Evolutionary conservation across 805 yeast species (phyloP).

Genomic region (Candida hungchunana): DNA sequence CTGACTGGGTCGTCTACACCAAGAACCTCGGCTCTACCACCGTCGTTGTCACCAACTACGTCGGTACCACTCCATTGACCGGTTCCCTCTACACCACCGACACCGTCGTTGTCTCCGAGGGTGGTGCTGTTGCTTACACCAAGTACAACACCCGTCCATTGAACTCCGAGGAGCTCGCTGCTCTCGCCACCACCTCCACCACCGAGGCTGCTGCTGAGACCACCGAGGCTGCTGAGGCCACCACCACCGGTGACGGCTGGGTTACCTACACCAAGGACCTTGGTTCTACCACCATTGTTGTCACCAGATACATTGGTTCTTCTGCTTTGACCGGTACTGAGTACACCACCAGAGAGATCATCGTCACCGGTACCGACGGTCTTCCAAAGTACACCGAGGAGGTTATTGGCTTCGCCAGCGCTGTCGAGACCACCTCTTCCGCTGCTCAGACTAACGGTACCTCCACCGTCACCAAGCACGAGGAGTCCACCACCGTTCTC

Average conservation of each 20-base stretch:
- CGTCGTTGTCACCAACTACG: no score
- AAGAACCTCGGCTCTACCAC: no score
- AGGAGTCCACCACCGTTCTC: slow-evolving; percentile 21
- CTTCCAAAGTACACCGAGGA: background rate
- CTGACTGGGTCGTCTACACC: no score
- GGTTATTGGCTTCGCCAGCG: slow-evolving; percentile 1
- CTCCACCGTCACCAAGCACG: background rate
- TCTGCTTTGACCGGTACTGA: slow-evolving; percentile 2
- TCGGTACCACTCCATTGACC: no score
- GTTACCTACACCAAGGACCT: no score
- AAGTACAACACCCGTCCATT: background rate
- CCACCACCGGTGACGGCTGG: background rate
- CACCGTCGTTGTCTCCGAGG: background rate
- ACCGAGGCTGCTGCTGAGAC: background rate
- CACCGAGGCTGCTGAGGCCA: background rate
- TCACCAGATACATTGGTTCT: slow-evolving; percentile 4
- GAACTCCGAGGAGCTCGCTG: background rate
- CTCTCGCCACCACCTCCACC: background rate
- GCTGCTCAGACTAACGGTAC: background rate
- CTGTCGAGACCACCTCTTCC: background rate
- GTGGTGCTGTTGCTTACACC: background rate
- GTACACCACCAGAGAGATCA: background rate
- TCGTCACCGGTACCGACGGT: background rate
- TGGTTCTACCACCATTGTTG: slow-evolving; percentile 2
- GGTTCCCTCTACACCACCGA: background rate